Conservation (phyloP, 2,329 filamentous ascomycete species). For the Colletotrichum orchidophilum region DNA sequence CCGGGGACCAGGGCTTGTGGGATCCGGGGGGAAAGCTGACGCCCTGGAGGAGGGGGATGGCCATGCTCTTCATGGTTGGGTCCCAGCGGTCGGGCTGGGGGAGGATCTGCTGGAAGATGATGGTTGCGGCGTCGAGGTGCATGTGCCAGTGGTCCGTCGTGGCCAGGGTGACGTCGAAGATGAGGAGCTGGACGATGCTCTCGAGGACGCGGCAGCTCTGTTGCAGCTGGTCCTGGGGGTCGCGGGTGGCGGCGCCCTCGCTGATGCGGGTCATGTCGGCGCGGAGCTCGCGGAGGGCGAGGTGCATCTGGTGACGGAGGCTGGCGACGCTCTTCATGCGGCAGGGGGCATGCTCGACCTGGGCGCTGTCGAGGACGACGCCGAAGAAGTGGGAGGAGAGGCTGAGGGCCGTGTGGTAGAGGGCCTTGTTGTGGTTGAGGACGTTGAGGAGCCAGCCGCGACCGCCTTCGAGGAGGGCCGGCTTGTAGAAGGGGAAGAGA, state of each 20-base stretch:
- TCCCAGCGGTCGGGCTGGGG: constrained; percentile 48
- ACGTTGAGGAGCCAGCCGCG: constrained; percentile 68
- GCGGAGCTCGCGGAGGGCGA: constrained; percentile 55
- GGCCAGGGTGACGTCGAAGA: constrained; percentile 59
- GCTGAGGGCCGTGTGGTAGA: constrained; percentile 66
- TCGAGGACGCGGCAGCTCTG: constrained; percentile 55
- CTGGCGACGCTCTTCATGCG: constrained; percentile 39
- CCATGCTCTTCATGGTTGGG: constrained; percentile 42
- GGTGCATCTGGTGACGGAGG: constrained; percentile 54
- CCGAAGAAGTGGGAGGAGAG: constrained; percentile 67
- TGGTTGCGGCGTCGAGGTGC: constrained; percentile 60
- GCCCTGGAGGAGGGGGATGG: constrained; percentile 17
- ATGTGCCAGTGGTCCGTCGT: constrained; percentile 59
- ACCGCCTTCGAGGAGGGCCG: constrained; percentile 63
- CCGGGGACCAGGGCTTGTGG: constrained; percentile 52
- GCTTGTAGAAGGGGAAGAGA: constrained; percentile 70
- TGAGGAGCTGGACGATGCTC: constrained; percentile 62
- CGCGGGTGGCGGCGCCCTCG: constrained; percentile 40
- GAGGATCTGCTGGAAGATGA: constrained; percentile 58
- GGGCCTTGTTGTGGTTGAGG: constrained; percentile 63
- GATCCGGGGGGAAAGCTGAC: constrained; percentile 34
- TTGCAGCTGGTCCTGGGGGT: constrained; percentile 41
- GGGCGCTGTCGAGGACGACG: constrained; percentile 49
- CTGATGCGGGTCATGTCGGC: constrained; percentile 51
- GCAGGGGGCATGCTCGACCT: constrained; percentile 33